phyloP scores from a whole-genome alignment of 306 rosid species.

The Clitoria ternatea region DNA sequence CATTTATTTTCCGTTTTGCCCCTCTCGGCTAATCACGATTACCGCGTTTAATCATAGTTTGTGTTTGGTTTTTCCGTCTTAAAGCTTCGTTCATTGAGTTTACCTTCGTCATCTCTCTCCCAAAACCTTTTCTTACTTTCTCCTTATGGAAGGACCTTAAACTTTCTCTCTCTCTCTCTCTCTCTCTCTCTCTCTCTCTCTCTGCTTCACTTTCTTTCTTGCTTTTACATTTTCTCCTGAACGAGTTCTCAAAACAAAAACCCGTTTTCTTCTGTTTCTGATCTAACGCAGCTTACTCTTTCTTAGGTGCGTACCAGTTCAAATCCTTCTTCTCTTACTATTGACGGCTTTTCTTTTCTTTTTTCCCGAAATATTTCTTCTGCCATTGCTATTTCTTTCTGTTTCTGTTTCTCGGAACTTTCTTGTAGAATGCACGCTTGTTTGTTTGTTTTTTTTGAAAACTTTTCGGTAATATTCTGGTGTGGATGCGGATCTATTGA shows the following conservation, averaged over 20 bases:
- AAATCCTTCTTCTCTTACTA: slow-evolving; percentile 2
- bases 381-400: background rate
- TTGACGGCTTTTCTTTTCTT: background rate
- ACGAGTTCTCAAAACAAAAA: background rate
- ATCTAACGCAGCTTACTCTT: slow-evolving; percentile 32
- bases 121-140: slow-evolving; percentile 64
- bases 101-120: slow-evolving; percentile 24
- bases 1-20: slow-evolving; percentile 42
- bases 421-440: background rate
- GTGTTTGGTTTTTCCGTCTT: slow-evolving; percentile 26
- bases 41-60: background rate
- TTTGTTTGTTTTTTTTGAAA: background rate
- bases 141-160: slow-evolving; percentile 82
- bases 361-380: background rate
- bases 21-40: background rate
- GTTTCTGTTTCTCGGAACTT: background rate
- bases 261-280: slow-evolving; percentile 34
- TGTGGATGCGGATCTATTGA: slow-evolving; percentile 24
- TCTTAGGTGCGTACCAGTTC: slow-evolving; percentile 36
- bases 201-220: slow-evolving; percentile 6
- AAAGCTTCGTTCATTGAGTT: slow-evolving; percentile 4
- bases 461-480: background rate
- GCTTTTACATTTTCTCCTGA: slow-evolving; percentile 30
- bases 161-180: slow-evolving; percentile 20
- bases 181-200: too few relatives aligned